Evolutionary conservation across 495 filamentous ascomycete species (phyloP), one percentile per base, ranked within the genome.

Genomic region (Pyrenula aspistea): DNA sequence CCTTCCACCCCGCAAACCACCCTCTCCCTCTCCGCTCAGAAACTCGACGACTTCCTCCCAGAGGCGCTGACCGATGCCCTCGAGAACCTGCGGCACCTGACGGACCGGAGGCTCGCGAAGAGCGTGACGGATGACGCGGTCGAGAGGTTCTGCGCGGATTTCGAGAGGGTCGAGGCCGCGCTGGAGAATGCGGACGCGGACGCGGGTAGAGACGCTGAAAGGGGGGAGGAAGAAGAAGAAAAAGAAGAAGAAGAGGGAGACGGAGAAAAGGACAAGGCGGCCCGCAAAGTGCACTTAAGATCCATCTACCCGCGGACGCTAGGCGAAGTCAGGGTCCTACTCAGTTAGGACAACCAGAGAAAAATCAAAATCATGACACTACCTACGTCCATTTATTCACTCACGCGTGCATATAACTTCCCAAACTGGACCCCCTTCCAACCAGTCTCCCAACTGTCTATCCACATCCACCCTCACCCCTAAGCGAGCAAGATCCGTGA

Each of bases 51-150:
- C 60, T 97, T 96, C 70, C 77, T 98, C 21, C 91, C 91, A 0
- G 92, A 88, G 10, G 93, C 92, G 10, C 71, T 95, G 19, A 93
- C 96, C 80, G 93, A 98, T 66, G 89, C 91, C 2, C 78, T 84
- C 56, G 83, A 93, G 58, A 86, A 89, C 56, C 67, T 98, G 50
- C 85, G 85, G 60, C 73, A 77, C 12, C 69, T 97, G 12, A 81
- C 83, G 58, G 88, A 85, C 56, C 65, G 68, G 2, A 74, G 85
- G 4, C 72, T 95, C 49, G 83, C 84, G 15, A 80, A 85, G 48
- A 79, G 84, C 50, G 79, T 95, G 31, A 91, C 86, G 1, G 87
- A 92, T 61, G 83, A 89, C 62, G 92, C 91, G 0, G 89, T 91
- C 0, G 86, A 87, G 61, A 78, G 74, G 55, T 97, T 98, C 71